Conservation (phyloP, 306 rosid genomes). For the Pterocarpus macrocarpus region DNA sequence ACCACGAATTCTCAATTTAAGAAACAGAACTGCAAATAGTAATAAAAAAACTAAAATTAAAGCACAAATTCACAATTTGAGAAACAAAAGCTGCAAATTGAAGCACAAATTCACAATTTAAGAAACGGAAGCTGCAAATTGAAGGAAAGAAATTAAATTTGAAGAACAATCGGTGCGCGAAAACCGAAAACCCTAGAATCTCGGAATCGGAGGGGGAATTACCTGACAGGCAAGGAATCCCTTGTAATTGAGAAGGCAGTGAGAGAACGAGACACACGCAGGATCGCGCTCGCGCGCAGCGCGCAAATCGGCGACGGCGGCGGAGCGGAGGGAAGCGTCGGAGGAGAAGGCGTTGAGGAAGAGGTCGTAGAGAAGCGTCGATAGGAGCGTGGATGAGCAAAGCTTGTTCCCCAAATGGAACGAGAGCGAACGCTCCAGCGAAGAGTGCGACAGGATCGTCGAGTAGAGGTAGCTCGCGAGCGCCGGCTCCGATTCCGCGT, state of each 20-base stretch:
- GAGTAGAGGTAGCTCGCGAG: constrained; percentile 94
- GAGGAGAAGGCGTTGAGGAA: constrained; percentile 82
- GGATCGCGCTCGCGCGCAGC: constrained; percentile 88
- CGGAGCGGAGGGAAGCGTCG: constrained; percentile 66
- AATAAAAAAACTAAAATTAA: background rate
- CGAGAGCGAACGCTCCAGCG: constrained; percentile 79
- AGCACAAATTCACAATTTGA: no score
- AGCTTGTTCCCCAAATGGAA: constrained; percentile 94
- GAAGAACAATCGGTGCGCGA: background rate
- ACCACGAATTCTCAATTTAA: background rate
- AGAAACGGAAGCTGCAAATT: background rate
- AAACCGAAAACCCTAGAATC: background rate
- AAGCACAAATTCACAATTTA: background rate
- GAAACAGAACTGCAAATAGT: background rate
- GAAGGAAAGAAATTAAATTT: background rate
- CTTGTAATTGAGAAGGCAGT: constrained; percentile 94
- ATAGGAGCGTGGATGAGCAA: constrained; percentile 91
- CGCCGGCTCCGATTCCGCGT: constrained; percentile 94
- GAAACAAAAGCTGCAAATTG: background rate
- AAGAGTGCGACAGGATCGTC: constrained; percentile 83
- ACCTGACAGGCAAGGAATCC: constrained; percentile 97
- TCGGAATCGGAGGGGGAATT: background rate
- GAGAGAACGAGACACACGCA: constrained; percentile 85
- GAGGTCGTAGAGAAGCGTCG: constrained; percentile 89
- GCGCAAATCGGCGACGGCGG: constrained; percentile 84